Evolutionary conservation across 352 stramenopile species (phyloP), one percentile per base, ranked within the genome.

Genomic region (Stephanocyclus meneghinianus): DNA sequence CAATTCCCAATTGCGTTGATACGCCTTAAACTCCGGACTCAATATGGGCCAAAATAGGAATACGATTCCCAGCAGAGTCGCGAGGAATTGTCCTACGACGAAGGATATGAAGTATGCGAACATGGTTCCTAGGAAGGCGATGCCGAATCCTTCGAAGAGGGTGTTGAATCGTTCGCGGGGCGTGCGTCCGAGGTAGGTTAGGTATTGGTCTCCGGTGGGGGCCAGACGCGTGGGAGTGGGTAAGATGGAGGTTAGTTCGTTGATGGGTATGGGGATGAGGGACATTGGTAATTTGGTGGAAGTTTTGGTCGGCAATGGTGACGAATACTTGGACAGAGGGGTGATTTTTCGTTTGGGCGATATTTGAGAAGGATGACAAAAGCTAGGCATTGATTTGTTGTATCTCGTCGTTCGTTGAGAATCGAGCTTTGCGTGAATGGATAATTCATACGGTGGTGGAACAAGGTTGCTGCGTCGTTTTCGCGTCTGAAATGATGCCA

Each of bases 71-170:
- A 90, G 29, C 2, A 89, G 15, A 0, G 84, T 92, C 3, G 83
- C 78, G 2, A 90, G 56, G 68, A 91, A 91, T 42, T 81, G 55
- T 60, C 87, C 87, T 11, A 92, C 47, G 1, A 90, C 85, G 79
- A 91, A 92, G n/a, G 65, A 84, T 6, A 92, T 53, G 67, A 89
- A 92, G 59, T 91, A 92, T 6, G 75, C 78, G 60, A 88, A 86
- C 68, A 89, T 86, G n/a, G 74, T 74, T 2, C 87, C 87, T 8
- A 92, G 53, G 57, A 91, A 87, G 2, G 76, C 78, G 35, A 92
- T 77, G 29, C 76, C 74, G 7, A 76, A 53, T 30, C 78, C 81
- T 79, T 92, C 87, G 29, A 90, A 77, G 15, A 89, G 30, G n/a
- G 78, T 70, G 29, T 86, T 77, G 67, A 87, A 91, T 35, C 76